These are phyloP conservation scores for Epichloe coenophiala DNA, from an alignment of 2,329 filamentous ascomycete genomes.

Conservation along the genomic window DNA sequence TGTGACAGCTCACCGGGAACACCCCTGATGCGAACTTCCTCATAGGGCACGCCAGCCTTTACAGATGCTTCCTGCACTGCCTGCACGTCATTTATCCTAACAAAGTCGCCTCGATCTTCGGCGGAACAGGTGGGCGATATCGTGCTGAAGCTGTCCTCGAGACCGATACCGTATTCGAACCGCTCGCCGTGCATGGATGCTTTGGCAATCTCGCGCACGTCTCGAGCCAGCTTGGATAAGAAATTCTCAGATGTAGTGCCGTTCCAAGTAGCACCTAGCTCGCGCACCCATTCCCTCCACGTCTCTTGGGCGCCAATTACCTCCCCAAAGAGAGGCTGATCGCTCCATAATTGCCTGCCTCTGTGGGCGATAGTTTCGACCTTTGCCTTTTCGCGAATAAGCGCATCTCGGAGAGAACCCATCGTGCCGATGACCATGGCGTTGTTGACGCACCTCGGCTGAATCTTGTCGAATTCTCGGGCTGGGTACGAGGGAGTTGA, in stretches of 20 bases:
- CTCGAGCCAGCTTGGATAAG: conserved; percentile 4
- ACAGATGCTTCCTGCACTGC: conserved; percentile 12
- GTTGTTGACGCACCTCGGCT: conserved; percentile 21
- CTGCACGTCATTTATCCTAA: conserved; percentile 14
- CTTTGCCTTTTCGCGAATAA: conserved; percentile 15
- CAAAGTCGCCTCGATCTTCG: conserved; percentile 23
- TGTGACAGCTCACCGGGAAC: conserved; percentile 15
- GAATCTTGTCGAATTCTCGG: conserved; percentile 19
- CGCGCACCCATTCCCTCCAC: conserved; percentile 20
- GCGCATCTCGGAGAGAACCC: conserved; percentile 12
- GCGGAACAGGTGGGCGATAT: conserved; percentile 16
- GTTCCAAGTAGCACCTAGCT: conserved; percentile 19
- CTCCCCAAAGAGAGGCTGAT: conserved; percentile 24
- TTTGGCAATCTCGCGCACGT: conserved; percentile 14
- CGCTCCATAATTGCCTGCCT: conserved; percentile 23
- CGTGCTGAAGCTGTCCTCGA: conserved; percentile 25
- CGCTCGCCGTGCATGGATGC: conserved; percentile 15
- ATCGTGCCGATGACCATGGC: conserved; percentile 23
- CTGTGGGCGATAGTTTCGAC: conserved; percentile 11
- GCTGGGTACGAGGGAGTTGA: conserved; percentile 17
- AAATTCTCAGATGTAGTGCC: conserved; percentile 10
- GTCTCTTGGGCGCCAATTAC: conserved; percentile 26
- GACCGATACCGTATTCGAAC: conserved; percentile 26
- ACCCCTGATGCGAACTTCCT: conserved; percentile 13
- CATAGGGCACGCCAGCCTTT: conserved; percentile 10